phyloP scores from a whole-genome alignment of 176 grass and related monocot species.

The Carex myosuroides region DNA sequence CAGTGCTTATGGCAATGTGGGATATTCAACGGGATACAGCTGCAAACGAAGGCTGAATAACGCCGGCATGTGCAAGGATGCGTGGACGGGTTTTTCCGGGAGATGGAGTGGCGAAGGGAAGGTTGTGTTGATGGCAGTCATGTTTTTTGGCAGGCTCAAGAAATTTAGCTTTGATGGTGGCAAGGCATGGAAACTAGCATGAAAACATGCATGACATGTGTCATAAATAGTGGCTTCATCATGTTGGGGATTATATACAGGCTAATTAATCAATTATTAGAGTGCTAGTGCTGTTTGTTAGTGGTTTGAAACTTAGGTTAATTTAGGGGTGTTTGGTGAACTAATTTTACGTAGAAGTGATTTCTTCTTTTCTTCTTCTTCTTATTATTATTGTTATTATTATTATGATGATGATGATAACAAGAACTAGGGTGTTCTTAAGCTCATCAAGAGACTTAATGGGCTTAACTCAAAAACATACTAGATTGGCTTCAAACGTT shows the following conservation, averaged over 20 bases:
- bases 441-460: no score
- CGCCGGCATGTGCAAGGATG: conserved; percentile 37
- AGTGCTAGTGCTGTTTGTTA: neutral
- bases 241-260: neutral
- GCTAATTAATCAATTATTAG: neutral
- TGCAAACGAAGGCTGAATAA: conserved; percentile 45
- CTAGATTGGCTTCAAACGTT: no score
- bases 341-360: no score
- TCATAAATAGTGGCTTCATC: neutral
- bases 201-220: neutral
- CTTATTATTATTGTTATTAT: no score
- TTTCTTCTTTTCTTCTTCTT: no score
- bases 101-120: conserved; percentile 62
- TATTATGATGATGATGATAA: no score
- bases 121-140: conserved; percentile 44
- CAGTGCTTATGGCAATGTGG: conserved; percentile 72
- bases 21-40: conserved; percentile 52
- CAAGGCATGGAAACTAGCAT: conserved; percentile 35
- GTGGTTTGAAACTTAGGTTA: no score
- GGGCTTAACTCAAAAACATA: no score
- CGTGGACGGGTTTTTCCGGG: conserved; percentile 39
- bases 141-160: conserved; percentile 81
- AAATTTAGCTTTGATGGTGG: conserved; percentile 47
- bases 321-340: neutral
- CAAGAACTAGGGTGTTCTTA: no score